These are phyloP conservation scores for Adansonia rubrostipa DNA, from an alignment of 441 rosid species.

Conservation along the genomic window DNA sequence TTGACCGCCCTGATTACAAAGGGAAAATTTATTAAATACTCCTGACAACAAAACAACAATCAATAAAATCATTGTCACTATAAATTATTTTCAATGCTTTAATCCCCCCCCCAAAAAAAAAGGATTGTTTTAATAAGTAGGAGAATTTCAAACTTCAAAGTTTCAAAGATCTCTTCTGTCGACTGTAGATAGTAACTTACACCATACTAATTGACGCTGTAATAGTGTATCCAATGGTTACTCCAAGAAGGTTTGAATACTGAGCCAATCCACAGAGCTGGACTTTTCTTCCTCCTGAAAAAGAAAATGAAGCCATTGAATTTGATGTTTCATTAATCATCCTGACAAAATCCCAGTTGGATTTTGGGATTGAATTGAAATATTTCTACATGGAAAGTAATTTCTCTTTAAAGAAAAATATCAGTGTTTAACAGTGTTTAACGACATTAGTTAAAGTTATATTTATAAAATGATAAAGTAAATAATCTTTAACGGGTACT, in stretches of 20 bases:
- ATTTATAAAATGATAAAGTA: too few species aligned
- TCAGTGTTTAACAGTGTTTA: background rate
- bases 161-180: background rate
- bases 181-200: constrained; percentile 47
- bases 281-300: constrained; percentile 77
- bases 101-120: background rate
- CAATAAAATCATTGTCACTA: constrained; percentile 9
- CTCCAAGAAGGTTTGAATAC: constrained; percentile 67
- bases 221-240: constrained; percentile 84
- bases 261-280: constrained; percentile 84
- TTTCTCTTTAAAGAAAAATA: background rate
- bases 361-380: background rate
- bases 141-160: constrained; percentile 7
- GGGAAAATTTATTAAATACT: too few species aligned
- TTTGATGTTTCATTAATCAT: constrained; percentile 4
- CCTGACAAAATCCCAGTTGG: background rate
- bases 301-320: background rate
- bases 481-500: too few species aligned
- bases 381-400: background rate
- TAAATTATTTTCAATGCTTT: background rate
- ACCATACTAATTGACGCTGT: constrained; percentile 95
- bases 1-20: constrained; percentile 62
- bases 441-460: too few species aligned
- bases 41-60: background rate
- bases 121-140: background rate